phyloP scores from a whole-genome alignment of 2,329 filamentous ascomycete genomes.

The Ophiostoma himal-ulmi region DNA sequence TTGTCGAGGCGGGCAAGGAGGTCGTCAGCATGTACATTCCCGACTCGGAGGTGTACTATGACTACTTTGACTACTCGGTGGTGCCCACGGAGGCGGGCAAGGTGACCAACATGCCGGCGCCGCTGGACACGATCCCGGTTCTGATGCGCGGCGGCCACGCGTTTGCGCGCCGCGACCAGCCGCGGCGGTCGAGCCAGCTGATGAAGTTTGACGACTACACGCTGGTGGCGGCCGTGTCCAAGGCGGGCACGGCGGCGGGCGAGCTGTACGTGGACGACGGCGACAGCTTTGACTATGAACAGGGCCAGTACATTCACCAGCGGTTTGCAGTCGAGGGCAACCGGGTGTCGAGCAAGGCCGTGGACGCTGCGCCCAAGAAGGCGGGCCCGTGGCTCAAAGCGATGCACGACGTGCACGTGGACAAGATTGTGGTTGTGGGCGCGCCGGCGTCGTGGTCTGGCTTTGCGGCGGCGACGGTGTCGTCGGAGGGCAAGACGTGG shows the following conservation, averaged over 20 bases:
- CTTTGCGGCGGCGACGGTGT: conserved; percentile 54
- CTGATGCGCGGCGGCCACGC: conserved; percentile 92
- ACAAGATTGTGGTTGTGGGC: conserved; percentile 78
- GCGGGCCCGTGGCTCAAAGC: conserved; percentile 69
- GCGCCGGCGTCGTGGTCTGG: conserved; percentile 66
- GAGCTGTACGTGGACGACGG: conserved; percentile 90
- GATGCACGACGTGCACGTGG: conserved; percentile 72
- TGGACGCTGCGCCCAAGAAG: conserved; percentile 49
- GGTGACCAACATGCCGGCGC: conserved; percentile 63
- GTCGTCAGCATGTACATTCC: conserved; percentile 78
- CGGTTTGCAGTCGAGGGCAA: conserved; percentile 60
- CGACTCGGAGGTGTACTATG: conserved; percentile 84
- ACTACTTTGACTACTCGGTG: conserved; percentile 84
- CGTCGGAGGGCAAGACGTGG: conserved; percentile 48
- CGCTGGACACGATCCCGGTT: conserved; percentile 79
- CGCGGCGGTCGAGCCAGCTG: conserved; percentile 74
- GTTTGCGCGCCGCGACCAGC: conserved; percentile 81
- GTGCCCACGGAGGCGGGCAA: conserved; percentile 66
- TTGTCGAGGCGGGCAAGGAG: conserved; percentile 69
- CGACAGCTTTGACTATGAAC: conserved; percentile 81
- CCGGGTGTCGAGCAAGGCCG: conserved; percentile 63
- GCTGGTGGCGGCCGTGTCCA: conserved; percentile 62
- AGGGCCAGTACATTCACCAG: conserved; percentile 83
- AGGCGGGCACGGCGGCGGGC: conserved; percentile 63
- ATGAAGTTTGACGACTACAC: conserved; percentile 97